These are phyloP conservation scores for Candida oleophila DNA, from an alignment of 805 yeast species.

Conservation along the genomic window DNA sequence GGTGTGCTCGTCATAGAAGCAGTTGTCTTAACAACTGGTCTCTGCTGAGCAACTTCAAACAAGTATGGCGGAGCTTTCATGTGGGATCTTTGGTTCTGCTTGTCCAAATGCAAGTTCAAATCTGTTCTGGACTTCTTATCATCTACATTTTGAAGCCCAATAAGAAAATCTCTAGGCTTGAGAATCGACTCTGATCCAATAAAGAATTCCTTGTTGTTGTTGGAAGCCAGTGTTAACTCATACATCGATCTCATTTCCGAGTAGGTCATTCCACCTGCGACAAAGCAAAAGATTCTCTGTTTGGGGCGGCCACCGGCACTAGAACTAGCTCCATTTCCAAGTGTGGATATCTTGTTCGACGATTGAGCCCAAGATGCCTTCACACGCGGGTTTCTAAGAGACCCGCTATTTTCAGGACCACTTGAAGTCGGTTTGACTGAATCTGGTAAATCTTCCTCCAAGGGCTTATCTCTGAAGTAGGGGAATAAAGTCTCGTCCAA, in stretches of 20 bases:
- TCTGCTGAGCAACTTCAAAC: conserved; percentile 25
- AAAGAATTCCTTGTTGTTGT: conserved; percentile 60
- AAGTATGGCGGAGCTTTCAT: conserved; percentile 45
- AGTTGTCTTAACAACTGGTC: not conserved
- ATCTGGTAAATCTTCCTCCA: conserved; percentile 40
- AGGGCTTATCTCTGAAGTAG: conserved; percentile 72
- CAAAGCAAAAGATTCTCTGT: conserved; percentile 75
- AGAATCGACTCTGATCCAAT: conserved; percentile 79
- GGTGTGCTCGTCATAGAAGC: conserved; percentile 2
- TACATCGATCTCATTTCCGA: conserved; percentile 77
- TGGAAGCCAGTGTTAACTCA: conserved; percentile 59
- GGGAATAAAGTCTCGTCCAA: conserved; percentile 67
- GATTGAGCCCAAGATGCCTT: conserved; percentile 74
- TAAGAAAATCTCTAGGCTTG: conserved; percentile 50
- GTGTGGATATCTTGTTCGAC: conserved; percentile 15
- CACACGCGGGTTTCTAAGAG: conserved; percentile 69
- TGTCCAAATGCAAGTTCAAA: conserved; percentile 43
- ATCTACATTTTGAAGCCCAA: conserved; percentile 43
- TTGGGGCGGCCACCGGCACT: conserved; percentile 23
- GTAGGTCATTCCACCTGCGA: conserved; percentile 88
- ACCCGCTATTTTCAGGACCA: conserved; percentile 26
- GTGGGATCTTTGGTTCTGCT: conserved; percentile 22
- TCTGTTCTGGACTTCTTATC: conserved; percentile 36
- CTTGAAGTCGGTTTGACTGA: conserved; percentile 6
- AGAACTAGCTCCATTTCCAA: conserved; percentile 4